A percentile compares a stretch with the other conserved stretches of the same genome.
These are phyloP conservation scores for Alternaria angustiovoidea DNA, from an alignment of 2,329 filamentous ascomycete genomes.

Conservation along the genomic window DNA sequence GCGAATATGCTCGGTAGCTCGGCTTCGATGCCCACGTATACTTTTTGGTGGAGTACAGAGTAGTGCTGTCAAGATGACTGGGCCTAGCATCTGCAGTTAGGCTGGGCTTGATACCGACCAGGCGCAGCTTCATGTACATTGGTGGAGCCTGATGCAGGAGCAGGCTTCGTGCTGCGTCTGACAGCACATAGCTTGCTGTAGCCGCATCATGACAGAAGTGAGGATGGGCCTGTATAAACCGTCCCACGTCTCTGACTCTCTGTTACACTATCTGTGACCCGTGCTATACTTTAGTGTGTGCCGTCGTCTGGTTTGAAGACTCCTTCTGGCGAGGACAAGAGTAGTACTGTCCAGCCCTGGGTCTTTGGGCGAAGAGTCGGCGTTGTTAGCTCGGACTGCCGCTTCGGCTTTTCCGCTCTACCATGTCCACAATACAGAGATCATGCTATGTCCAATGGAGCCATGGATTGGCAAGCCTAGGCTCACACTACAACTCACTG, in stretches of 20 bases:
- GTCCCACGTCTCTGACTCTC: neutral
- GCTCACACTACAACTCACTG: neutral
- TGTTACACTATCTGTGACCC: neutral
- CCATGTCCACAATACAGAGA: neutral
- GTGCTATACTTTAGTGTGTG: neutral
- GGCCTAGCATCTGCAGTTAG: neutral
- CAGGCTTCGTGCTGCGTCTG: neutral
- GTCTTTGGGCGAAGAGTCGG: neutral
- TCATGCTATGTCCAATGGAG: neutral
- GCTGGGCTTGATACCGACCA: neutral
- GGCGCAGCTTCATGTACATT: conserved; percentile 1
- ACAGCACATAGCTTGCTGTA: neutral
- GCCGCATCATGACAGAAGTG: neutral
- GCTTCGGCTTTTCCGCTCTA: neutral
- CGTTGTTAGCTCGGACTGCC: neutral
- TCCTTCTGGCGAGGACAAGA: neutral
- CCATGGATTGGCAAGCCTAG: neutral
- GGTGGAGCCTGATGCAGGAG: conserved; percentile 2
- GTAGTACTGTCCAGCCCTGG: neutral
- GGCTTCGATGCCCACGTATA: neutral
- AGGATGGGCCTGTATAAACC: neutral
- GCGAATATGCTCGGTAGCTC: neutral
- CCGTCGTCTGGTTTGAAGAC: neutral
- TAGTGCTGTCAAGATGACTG: neutral
- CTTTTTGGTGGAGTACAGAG: neutral